These are phyloP conservation scores for Aspergillaceae sp. DNA, from an alignment of 2,329 filamentous ascomycete species.

Conservation along the genomic window DNA sequence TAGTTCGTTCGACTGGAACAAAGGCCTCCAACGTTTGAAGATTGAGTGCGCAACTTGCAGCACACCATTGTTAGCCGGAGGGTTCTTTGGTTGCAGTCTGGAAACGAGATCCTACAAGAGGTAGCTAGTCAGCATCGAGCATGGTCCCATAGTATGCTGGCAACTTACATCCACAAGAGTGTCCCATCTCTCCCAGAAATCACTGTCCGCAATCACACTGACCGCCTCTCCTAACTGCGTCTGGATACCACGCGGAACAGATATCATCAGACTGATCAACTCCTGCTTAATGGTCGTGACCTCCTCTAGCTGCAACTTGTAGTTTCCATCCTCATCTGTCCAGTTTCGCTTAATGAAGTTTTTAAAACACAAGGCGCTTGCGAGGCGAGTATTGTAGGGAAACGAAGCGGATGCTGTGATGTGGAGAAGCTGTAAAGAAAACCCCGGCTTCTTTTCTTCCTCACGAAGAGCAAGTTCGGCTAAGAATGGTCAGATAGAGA, in stretches of 20 bases:
- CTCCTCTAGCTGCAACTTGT: constrained; percentile 76
- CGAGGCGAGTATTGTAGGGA: constrained; percentile 70
- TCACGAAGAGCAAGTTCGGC: constrained; percentile 72
- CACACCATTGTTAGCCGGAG: constrained; percentile 82
- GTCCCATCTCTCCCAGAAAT: constrained; percentile 94
- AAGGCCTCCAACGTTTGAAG: constrained; percentile 88
- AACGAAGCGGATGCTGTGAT: constrained; percentile 72
- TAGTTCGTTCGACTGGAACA: constrained; percentile 86
- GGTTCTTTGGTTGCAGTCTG: constrained; percentile 71
- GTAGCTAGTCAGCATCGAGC: constrained; percentile 1
- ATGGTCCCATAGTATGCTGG: background rate
- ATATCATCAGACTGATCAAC: constrained; percentile 93
- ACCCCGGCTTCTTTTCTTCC: constrained; percentile 75
- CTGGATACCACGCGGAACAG: constrained; percentile 77
- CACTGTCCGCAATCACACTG: constrained; percentile 93
- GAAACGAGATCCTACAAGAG: constrained; percentile 67
- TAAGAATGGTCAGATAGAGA: constrained; percentile 31
- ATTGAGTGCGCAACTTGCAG: constrained; percentile 97
- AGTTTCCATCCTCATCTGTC: constrained; percentile 89
- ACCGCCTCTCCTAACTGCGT: constrained; percentile 93
- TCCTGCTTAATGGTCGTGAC: constrained; percentile 88
- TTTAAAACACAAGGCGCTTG: constrained; percentile 91
- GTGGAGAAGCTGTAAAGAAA: constrained; percentile 79
- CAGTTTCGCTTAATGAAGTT: constrained; percentile 95
- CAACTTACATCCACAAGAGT: constrained; percentile 70